A percentile compares a stretch with the other conserved stretches of the same genome.
Evolutionary conservation across 805 yeast genomes (phyloP).

Genomic region (Alloascoidea africana): DNA sequence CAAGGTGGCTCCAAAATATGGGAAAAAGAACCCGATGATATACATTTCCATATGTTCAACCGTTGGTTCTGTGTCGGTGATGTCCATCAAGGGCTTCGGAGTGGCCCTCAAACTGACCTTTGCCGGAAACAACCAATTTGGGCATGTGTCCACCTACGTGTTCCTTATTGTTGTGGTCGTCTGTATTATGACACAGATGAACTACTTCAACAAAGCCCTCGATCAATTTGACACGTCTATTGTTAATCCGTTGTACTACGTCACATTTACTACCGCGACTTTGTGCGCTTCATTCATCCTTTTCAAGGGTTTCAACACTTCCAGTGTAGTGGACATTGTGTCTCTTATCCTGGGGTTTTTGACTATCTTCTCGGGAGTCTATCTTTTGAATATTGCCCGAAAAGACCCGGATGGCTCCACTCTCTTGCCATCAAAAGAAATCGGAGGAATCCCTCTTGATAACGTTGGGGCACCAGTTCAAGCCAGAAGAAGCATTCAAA

Average conservation of each 20-base stretch:
- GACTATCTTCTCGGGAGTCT: conserved; percentile 80
- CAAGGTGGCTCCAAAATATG: conserved; percentile 68
- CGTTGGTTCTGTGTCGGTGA: conserved; percentile 83
- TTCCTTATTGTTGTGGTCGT: conserved; percentile 64
- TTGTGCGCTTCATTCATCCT: conserved; percentile 73
- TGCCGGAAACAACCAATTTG: conserved; percentile 76
- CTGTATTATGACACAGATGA: conserved; percentile 85
- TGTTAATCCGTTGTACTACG: conserved; percentile 84
- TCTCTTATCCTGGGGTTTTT: conserved; percentile 76
- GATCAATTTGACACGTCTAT: conserved; percentile 89
- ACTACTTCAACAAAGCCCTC: conserved; percentile 82
- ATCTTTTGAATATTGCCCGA: conserved; percentile 64
- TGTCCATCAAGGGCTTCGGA: conserved; percentile 89
- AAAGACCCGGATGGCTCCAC: conserved; percentile 19
- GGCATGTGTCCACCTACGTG: conserved; percentile 71
- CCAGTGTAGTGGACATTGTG: conserved; percentile 64
- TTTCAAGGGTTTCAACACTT: conserved; percentile 76
- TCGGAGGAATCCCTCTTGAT: conserved; percentile 67
- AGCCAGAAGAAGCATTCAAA: conserved; percentile 63
- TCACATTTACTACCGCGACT: conserved; percentile 81
- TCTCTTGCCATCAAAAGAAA: conserved; percentile 28
- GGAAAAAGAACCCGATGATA: conserved; percentile 72
- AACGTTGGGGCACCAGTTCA: conserved; percentile 69
- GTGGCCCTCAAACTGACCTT: conserved; percentile 78
- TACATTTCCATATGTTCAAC: conserved; percentile 81